Conservation (phyloP, 2,329 filamentous ascomycete genomes). For the Cercospora sp. region DNA sequence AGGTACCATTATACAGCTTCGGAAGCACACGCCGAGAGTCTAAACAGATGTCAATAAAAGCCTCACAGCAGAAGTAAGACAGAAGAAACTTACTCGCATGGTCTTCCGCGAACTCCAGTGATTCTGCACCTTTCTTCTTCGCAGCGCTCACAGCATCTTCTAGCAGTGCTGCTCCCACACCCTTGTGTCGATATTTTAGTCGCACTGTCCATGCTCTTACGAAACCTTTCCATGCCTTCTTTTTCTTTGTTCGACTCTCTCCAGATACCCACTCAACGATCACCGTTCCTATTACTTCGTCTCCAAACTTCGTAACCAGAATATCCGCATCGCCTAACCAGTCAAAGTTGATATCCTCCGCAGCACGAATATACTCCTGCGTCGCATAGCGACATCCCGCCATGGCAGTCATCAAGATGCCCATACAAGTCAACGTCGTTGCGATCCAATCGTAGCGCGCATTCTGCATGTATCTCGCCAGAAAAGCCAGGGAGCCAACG, state of each 20-base stretch:
- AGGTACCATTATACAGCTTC: constrained; percentile 60
- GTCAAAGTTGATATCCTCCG: constrained; percentile 61
- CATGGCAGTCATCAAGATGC: constrained; percentile 64
- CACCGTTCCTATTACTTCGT: constrained; percentile 68
- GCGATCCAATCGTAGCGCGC: constrained; percentile 54
- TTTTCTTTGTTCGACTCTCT: constrained; percentile 44
- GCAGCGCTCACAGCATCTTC: constrained; percentile 70
- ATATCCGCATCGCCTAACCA: constrained; percentile 57
- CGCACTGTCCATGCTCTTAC: constrained; percentile 82
- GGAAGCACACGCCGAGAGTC: constrained; percentile 60
- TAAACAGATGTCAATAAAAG: constrained; percentile 21
- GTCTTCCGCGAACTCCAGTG: constrained; percentile 70
- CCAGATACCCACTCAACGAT: constrained; percentile 64
- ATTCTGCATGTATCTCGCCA: constrained; percentile 45
- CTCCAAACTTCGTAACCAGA: constrained; percentile 67
- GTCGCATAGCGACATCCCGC: constrained; percentile 62
- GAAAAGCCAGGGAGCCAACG: constrained; percentile 42
- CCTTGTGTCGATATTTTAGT: constrained; percentile 66
- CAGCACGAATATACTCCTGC: constrained; percentile 61
- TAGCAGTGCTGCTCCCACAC: constrained; percentile 71
- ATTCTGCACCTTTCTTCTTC: constrained; percentile 66
- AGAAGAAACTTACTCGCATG: constrained; percentile 67
- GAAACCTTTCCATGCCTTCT: constrained; percentile 64
- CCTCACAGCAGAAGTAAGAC: neutral
- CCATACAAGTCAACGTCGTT: constrained; percentile 59